phyloP scores from a whole-genome alignment of 768 basidiomycete genomes.

The Peribolospora kevripleyi region DNA sequence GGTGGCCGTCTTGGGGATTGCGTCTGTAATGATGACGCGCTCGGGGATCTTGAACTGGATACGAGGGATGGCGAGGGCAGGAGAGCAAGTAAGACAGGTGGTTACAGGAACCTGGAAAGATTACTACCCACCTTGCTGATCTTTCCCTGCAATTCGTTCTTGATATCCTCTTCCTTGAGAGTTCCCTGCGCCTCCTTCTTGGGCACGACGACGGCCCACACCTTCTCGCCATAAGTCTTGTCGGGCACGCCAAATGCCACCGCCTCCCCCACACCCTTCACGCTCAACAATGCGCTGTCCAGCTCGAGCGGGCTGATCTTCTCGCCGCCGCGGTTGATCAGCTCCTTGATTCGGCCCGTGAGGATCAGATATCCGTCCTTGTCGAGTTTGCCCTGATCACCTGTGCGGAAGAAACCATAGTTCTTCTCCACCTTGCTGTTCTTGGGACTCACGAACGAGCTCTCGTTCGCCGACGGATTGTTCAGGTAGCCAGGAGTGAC shows the following conservation, averaged over 20 bases:
- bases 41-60: conserved; percentile 11
- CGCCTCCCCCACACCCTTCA: conserved; percentile 22
- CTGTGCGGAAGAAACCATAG: conserved; percentile 11
- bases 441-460: neutral
- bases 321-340: conserved; percentile 32
- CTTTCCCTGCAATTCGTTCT: neutral
- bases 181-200: neutral
- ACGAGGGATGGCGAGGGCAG: neutral
- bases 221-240: conserved; percentile 12
- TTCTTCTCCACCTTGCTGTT: conserved; percentile 24
- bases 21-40: conserved; percentile 9
- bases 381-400: conserved; percentile 15
- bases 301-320: conserved; percentile 38
- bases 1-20: conserved; percentile 13
- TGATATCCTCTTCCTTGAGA: conserved; percentile 4
- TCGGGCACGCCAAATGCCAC: conserved; percentile 11
- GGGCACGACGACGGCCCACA: conserved; percentile 9
- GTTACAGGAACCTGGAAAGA: neutral
- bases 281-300: conserved; percentile 29
- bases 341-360: conserved; percentile 37
- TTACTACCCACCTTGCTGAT: neutral
- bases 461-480: conserved; percentile 1
- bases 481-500: conserved; percentile 22
- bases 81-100: neutral
- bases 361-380: conserved; percentile 28